phyloP scores from a whole-genome alignment of 2,329 filamentous ascomycete genomes.

The Cercospora janseana region DNA sequence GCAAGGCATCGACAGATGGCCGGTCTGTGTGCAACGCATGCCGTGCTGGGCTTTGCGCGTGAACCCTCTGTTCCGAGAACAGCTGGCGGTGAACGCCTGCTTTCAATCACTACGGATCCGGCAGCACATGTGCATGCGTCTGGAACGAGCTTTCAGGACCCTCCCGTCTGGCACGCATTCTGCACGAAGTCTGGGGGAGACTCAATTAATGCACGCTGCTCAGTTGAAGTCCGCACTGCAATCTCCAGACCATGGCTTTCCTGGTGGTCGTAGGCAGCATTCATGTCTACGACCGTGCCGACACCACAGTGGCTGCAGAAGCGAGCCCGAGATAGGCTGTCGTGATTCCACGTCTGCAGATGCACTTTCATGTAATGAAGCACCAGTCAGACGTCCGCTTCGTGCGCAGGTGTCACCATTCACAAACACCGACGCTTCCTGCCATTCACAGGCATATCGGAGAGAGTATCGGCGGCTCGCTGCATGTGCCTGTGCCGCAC shows the following conservation, averaged over 20 bases:
- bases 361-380: not conserved
- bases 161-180: not conserved
- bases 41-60: not conserved
- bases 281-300: not conserved
- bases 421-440: too few species aligned
- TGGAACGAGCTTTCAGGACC: not conserved
- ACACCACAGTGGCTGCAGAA: constrained; percentile 7
- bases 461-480: too few species aligned
- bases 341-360: constrained; percentile 7
- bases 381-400: not conserved
- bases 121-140: not conserved
- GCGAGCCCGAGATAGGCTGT: constrained; percentile 14
- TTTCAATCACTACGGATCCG: not conserved
- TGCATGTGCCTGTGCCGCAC: too few species aligned
- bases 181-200: not conserved
- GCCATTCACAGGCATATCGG: too few species aligned
- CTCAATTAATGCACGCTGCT: not conserved
- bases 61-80: not conserved
- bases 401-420: not conserved
- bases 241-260: not conserved
- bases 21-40: not conserved
- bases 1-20: not conserved
- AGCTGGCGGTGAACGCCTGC: not conserved
- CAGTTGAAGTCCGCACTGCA: not conserved
- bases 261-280: not conserved